Evolutionary conservation across 345 rosid genomes (phyloP), one percentile per base, ranked within the genome.

Genomic region (Brassica napus): DNA sequence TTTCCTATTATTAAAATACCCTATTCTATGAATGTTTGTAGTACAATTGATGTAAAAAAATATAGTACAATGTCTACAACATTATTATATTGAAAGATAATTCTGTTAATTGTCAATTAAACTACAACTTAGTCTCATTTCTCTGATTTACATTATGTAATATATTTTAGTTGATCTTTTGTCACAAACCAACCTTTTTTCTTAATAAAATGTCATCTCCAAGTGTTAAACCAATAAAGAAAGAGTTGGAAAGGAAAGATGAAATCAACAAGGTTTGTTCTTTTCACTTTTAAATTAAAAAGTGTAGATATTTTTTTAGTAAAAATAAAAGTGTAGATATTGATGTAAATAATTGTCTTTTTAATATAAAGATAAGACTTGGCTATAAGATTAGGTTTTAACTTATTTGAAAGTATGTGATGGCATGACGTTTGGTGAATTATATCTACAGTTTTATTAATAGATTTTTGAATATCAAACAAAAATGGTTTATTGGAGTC

Each of bases 381-480:
- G 55, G 74, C 59, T 65, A 71, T 12, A 58, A 72, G 77, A 15
- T 66, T 67, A 73, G 78, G 82, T 74, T 68, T 60, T 34, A 26
- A 35, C 34, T 62, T 68, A 57, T 61, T 69, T 1, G 55, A 52
- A 79, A 49, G 35, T 61, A 73, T 62, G 74, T 4, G 35, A 79
- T 61, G 42, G 68, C 68, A 69, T 80, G 83, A 75, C 83, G 76
- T 57, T 49, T 70, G 30, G 76, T 54, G 10, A 31, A 75, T 39
- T 28, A 52, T 71, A 72, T 65, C 10, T 9, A 34, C 54, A 65
- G 31, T 28, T 37, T 18, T 18, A 65, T 32, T 30, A 16, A 63
- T 49, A 12, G 24, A n/a, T 52, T 15, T 15, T 63, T 49, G 35
- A 23, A 18, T 52, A 61, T 57, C 37, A 61, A 69, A 68, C 0